Evolutionary conservation across 2,329 filamentous ascomycete genomes (phyloP).

Genomic region (Aspergillus spinulosporus): DNA sequence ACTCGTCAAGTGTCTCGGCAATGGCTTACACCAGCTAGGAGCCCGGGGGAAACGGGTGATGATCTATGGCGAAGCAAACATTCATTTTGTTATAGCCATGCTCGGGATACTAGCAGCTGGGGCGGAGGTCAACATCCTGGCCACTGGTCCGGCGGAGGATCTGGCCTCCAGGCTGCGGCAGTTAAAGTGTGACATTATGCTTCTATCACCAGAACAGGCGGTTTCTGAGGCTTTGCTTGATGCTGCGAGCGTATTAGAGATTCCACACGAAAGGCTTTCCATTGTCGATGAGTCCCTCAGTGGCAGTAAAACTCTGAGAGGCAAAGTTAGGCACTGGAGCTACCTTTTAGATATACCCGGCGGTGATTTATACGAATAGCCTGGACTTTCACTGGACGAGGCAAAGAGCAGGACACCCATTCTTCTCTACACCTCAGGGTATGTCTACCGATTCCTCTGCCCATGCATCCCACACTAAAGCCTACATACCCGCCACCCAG

Average conservation of each 20-base stretch:
- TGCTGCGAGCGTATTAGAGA: background rate
- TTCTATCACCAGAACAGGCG: background rate
- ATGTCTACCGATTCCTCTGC: background rate
- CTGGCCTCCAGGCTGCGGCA: background rate
- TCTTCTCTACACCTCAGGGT: slow-evolving; percentile 1
- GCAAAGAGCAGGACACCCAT: background rate
- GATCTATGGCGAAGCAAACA: background rate
- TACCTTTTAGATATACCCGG: background rate
- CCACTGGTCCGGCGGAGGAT: background rate
- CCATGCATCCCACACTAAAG: background rate
- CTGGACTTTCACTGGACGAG: background rate
- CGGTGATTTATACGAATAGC: background rate
- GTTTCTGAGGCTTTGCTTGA: background rate
- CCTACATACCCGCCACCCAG: background rate
- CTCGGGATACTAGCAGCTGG: background rate
- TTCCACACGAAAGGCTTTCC: background rate
- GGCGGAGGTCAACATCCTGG: background rate
- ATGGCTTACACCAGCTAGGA: background rate
- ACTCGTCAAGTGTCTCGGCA: background rate
- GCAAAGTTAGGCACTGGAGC: background rate
- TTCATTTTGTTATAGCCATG: background rate
- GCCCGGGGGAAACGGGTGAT: background rate
- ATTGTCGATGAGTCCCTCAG: background rate
- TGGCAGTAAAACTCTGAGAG: background rate
- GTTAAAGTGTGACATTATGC: background rate